These are phyloP conservation scores for Geotrichum fermentans DNA, from an alignment of 1,139 yeast species.

Conservation along the genomic window DNA sequence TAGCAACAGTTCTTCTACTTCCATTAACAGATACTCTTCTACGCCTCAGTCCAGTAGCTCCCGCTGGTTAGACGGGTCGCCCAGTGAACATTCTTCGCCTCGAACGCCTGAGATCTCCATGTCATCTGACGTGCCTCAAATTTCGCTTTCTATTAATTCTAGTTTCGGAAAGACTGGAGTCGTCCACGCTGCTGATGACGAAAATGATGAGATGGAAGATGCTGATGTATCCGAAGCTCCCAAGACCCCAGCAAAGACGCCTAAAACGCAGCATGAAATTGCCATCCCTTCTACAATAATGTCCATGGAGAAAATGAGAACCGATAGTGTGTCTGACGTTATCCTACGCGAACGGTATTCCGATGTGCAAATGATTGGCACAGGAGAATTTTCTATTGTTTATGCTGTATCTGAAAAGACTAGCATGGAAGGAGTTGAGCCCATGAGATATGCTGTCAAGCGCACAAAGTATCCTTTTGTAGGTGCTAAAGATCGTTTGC, in stretches of 20 bases:
- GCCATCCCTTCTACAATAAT: conserved; percentile 16
- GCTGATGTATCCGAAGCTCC: conserved; percentile 23
- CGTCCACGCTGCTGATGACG: conserved; percentile 13
- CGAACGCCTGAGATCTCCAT: conserved; percentile 27
- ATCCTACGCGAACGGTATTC: conserved; percentile 57
- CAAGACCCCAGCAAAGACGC: conserved; percentile 32
- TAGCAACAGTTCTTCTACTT: conserved; percentile 14
- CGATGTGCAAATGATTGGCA: conserved; percentile 65
- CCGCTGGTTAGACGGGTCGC: conserved; percentile 29
- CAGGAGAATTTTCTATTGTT: conserved; percentile 86
- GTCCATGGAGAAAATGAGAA: conserved; percentile 7
- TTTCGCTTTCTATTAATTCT: background rate
- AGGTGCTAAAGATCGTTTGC: conserved; percentile 49
- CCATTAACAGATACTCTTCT: conserved; percentile 17
- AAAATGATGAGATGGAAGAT: conserved; percentile 13
- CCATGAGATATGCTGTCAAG: conserved; percentile 66
- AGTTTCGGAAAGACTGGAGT: conserved; percentile 7
- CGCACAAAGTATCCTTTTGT: conserved; percentile 58
- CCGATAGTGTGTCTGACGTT: conserved; percentile 42
- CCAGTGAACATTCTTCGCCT: conserved; percentile 27
- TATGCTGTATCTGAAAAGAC: conserved; percentile 60
- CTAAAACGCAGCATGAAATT: conserved; percentile 27
- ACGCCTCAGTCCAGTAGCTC: conserved; percentile 26
- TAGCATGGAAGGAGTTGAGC: conserved; percentile 16
- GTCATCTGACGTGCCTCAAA: conserved; percentile 17